Base-by-base conservation (phyloP, 306 rosid species). In the Cercis canadensis region DNA sequence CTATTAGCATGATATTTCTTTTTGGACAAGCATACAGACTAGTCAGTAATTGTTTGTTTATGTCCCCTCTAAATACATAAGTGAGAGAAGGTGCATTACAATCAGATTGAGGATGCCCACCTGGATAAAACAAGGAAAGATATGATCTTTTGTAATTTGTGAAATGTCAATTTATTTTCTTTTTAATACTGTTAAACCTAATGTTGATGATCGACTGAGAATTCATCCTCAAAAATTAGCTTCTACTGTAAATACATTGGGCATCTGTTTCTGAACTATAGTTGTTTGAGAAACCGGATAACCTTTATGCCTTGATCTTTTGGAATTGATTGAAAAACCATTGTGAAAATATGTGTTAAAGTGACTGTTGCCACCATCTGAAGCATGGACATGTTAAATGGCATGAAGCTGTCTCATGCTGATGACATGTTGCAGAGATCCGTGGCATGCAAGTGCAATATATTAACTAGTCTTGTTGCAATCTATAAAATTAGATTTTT, bases 201-300 rank as follows among this genome's bases (percentile, higher is more conserved):
- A 24, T 24, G 29, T 3, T 24, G 29, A 24, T 24, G 29, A 24
- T 24, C 29, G 29, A 24, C 29, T 24, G 29, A 24, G 29, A 24
- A 24, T 24, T 24, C 29, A 24, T 24, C 29, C 29, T 24, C 29
- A 24, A 24, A 24, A 24, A 24, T n/a, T n/a, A n/a, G n/a, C n/a
- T n/a, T n/a, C n/a, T n/a, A n/a, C 29, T 24, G 29, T 24, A 24
- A 24, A 24, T 1, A 3, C 29, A 24, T 1, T 24, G 29, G 41
- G 52, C 19, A 53, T 53, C 46, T 7, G 40, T 37, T 67, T 53
- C 62, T 19, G 51, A 37, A 50, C 14, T 67, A 16, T 19, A 51
- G 17, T 67, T 67, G 61, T 69, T 69, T 57, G 34, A 11, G 43
- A 62, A 62, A 32, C 65, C 43, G 24, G 29, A 57, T 29, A 68